phyloP scores from a whole-genome alignment of 257 asterid species.

The Ilex asprella region DNA sequence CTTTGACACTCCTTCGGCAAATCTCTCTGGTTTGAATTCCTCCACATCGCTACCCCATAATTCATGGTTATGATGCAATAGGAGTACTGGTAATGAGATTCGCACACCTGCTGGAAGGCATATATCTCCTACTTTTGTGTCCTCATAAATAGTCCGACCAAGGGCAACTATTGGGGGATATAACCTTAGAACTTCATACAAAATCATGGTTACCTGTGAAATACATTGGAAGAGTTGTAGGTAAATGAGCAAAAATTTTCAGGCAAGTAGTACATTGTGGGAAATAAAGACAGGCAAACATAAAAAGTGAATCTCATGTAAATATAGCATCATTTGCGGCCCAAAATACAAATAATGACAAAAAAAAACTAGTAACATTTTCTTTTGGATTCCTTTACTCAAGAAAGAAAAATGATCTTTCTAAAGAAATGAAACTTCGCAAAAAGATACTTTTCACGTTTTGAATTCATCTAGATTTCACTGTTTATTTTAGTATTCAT shows the following conservation, averaged over 20 bases:
- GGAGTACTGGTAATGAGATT: conserved; percentile 14
- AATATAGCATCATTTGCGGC: too few relatives aligned
- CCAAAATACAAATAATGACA: too few relatives aligned
- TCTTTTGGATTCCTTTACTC: too few relatives aligned
- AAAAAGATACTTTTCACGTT: too few relatives aligned
- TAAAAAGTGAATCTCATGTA: background rate
- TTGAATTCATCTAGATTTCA: too few relatives aligned
- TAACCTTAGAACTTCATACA: background rate
- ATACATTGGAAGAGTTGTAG: background rate
- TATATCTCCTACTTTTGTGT: conserved; percentile 23
- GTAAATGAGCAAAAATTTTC: too few relatives aligned
- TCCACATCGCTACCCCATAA: conserved; percentile 51
- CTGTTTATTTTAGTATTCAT: too few relatives aligned
- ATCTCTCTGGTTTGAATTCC: conserved; percentile 53
- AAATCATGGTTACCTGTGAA: background rate
- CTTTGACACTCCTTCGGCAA: conserved; percentile 33
- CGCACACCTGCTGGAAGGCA: conserved; percentile 32
- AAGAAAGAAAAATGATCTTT: too few relatives aligned
- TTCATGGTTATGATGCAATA: conserved; percentile 31
- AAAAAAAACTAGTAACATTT: too few relatives aligned
- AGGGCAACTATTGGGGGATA: background rate
- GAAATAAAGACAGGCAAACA: too few relatives aligned
- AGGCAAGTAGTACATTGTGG: too few relatives aligned
- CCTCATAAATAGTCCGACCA: conserved; percentile 14
- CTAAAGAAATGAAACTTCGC: too few relatives aligned